Percentiles rank a stretch among this genome's conserved stretches.
Evolutionary conservation across 2,329 filamentous ascomycete genomes (phyloP).

Genomic region (Aschersonia sp.): DNA sequence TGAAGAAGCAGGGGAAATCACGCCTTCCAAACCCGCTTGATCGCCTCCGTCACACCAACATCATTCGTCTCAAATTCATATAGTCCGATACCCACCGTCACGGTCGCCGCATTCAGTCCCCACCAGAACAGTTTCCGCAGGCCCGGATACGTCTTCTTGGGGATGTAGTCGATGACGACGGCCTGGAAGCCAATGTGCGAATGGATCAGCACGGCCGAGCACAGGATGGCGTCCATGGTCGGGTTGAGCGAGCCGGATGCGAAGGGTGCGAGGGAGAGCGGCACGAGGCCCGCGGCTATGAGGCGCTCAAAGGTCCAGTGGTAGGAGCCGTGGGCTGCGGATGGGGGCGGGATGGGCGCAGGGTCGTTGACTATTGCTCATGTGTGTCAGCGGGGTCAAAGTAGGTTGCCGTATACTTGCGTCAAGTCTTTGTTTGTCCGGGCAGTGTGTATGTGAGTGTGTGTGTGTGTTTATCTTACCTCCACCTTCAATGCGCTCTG

Average conservation of each 20-base stretch:
- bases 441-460: background rate
- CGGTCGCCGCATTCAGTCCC: constrained; percentile 64
- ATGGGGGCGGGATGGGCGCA: constrained; percentile 54
- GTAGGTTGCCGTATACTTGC: no score
- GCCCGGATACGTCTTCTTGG: constrained; percentile 52
- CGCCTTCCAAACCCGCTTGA: constrained; percentile 83
- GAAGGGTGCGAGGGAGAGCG: constrained; percentile 81
- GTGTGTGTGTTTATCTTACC: constrained; percentile 31
- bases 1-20: constrained; percentile 17
- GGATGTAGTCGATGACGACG: constrained; percentile 84
- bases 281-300: constrained; percentile 67
- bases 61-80: constrained; percentile 99
- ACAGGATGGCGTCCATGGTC: constrained; percentile 70
- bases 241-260: constrained; percentile 86
- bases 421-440: background rate
- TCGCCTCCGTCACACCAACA: constrained; percentile 78
- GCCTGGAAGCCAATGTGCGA: constrained; percentile 93
- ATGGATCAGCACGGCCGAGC: constrained; percentile 73
- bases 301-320: constrained; percentile 96
- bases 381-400: background rate
- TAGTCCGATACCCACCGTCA: constrained; percentile 71
- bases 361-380: constrained; percentile 64
- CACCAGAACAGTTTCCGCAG: constrained; percentile 56
- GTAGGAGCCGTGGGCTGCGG: constrained; percentile 80
- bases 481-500: constrained; percentile 62